These are phyloP conservation scores for Lepidium sativum DNA, from an alignment of 345 rosid species.

Conservation along the genomic window DNA sequence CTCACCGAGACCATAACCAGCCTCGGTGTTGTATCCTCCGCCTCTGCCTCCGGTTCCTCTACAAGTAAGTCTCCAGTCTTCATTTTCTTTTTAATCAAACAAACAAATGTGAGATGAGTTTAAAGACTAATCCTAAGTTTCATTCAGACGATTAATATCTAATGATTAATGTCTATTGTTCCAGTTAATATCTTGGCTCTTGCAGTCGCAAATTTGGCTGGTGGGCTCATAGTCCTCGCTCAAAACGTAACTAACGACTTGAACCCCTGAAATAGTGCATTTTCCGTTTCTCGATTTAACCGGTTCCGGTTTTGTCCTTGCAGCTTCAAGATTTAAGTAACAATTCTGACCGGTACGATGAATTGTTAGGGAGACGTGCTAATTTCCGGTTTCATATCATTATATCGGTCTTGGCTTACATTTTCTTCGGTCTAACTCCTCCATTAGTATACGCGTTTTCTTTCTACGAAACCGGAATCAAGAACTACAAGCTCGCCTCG, in stretches of 20 bases:
- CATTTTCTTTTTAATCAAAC: not conserved
- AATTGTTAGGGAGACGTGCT: slow-evolving; percentile 43
- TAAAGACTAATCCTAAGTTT: not conserved
- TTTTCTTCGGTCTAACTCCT: slow-evolving; percentile 55
- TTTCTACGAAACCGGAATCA: slow-evolving; percentile 40
- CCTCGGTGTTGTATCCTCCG: slow-evolving; percentile 72
- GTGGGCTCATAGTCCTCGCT: slow-evolving; percentile 54
- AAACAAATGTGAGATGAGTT: not conserved
- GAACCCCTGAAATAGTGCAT: not conserved
- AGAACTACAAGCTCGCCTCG: slow-evolving; percentile 47
- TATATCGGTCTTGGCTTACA: slow-evolving; percentile 46
- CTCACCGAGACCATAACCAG: slow-evolving; percentile 71
- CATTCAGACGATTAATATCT: not conserved
- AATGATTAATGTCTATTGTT: not conserved
- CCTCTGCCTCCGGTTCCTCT: slow-evolving; percentile 67
- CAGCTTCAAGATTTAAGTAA: slow-evolving; percentile 51
- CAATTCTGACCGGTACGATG: slow-evolving; percentile 31
- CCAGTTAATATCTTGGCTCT: slow-evolving; percentile 73
- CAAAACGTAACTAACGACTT: slow-evolving; percentile 41
- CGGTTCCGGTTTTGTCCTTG: not conserved
- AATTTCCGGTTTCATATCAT: slow-evolving; percentile 39
- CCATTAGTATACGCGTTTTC: slow-evolving; percentile 57
- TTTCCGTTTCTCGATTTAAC: not conserved
- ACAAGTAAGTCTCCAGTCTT: slow-evolving; percentile 41
- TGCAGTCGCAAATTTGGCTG: slow-evolving; percentile 71